Conservation (phyloP, 768 basidiomycete species). For the Clavulina sp. region DNA sequence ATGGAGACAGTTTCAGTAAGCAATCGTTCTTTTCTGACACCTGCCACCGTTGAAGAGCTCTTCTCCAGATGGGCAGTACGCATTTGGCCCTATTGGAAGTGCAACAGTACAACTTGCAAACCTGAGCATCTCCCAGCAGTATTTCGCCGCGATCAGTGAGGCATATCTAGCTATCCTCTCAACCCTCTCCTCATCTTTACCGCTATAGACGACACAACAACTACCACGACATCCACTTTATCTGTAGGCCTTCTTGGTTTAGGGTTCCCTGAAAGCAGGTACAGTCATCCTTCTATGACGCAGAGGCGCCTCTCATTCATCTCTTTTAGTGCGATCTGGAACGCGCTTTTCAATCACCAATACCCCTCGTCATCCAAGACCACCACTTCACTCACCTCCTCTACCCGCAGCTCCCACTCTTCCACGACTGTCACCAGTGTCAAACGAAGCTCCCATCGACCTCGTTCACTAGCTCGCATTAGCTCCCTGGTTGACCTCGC, state of each 20-base stretch:
- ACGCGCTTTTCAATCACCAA: constrained; percentile 18
- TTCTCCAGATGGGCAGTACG: background rate
- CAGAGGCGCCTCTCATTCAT: background rate
- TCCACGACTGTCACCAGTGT: too few species aligned
- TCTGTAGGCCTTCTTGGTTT: constrained; percentile 55
- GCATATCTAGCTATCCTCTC: background rate
- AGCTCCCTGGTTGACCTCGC: too few species aligned
- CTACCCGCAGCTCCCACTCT: background rate
- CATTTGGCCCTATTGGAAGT: constrained; percentile 36
- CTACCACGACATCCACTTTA: constrained; percentile 36
- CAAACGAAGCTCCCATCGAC: too few species aligned
- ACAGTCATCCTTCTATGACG: background rate
- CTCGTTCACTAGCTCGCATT: too few species aligned
- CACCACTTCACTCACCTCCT: background rate
- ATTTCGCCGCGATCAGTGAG: background rate
- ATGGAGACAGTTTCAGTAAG: constrained; percentile 56
- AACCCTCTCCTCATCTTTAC: background rate
- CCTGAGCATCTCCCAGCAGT: constrained; percentile 22
- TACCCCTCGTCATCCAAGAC: background rate
- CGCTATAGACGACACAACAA: constrained; percentile 49
- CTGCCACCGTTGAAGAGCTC: background rate
- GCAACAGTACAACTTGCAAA: constrained; percentile 40
- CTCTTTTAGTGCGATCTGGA: constrained; percentile 30
- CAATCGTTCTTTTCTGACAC: constrained; percentile 33
- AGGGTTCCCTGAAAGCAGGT: constrained; percentile 63